phyloP scores from a whole-genome alignment of 768 basidiomycete genomes.

The Leucocoprinus birnbaumii region DNA sequence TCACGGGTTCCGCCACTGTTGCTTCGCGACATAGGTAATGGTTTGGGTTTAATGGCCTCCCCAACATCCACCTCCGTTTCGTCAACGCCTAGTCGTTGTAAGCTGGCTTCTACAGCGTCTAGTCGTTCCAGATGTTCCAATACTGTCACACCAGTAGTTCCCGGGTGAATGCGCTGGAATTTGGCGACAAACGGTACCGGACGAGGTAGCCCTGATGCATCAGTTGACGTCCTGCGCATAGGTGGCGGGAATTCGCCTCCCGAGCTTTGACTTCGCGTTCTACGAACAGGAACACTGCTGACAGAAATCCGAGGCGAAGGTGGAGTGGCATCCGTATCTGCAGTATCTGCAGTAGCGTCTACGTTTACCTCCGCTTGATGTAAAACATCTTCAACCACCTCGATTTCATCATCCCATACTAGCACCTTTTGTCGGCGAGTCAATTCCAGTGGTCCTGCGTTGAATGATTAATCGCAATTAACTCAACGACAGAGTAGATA shows the following conservation, averaged over 20 bases:
- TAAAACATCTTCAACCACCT: constrained; percentile 56
- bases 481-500: neutral
- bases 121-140: constrained; percentile 83
- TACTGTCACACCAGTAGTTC: constrained; percentile 83
- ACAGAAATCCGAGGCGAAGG: constrained; percentile 61
- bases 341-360: neutral
- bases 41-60: constrained; percentile 34
- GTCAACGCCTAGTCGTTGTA: constrained; percentile 69
- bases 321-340: constrained; percentile 33
- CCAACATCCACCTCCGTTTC: constrained; percentile 65
- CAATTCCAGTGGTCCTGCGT: constrained; percentile 80
- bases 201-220: constrained; percentile 59
- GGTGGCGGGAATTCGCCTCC: constrained; percentile 75
- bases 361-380: constrained; percentile 16
- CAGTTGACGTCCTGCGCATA: constrained; percentile 59
- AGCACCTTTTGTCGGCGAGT: constrained; percentile 79
- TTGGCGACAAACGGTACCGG: constrained; percentile 85
- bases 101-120: constrained; percentile 77
- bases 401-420: constrained; percentile 86
- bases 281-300: constrained; percentile 54
- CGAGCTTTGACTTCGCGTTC: constrained; percentile 59
- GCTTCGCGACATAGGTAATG: constrained; percentile 17
- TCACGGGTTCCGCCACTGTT: constrained; percentile 12
- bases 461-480: constrained; percentile 6
- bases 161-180: constrained; percentile 79